Conservation (phyloP, 306 rosid genomes). For the Malus asiatica region DNA sequence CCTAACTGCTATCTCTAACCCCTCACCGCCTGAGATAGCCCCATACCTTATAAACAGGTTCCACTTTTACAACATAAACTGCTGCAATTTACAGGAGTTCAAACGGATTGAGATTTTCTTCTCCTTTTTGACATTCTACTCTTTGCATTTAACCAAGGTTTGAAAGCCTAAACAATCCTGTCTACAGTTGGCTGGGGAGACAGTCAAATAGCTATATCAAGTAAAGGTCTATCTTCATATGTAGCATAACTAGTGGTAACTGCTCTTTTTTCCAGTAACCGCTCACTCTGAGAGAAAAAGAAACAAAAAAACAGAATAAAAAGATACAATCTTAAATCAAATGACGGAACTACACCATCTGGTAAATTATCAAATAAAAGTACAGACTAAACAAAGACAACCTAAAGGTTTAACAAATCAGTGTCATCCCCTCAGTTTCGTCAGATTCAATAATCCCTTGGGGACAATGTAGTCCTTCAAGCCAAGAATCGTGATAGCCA, state of each 20-base stretch:
- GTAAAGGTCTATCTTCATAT: too few relatives aligned
- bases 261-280: background rate
- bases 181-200: background rate
- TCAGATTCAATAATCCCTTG: background rate
- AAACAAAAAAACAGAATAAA: background rate
- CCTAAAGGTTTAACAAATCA: background rate
- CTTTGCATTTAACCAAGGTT: background rate
- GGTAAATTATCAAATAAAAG: background rate
- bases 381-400: background rate
- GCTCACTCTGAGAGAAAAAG: background rate
- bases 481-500: background rate
- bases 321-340: background rate
- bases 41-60: background rate
- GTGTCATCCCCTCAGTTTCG: background rate
- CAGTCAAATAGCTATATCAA: too few relatives aligned
- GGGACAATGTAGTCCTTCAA: background rate
- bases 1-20: background rate
- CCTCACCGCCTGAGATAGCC: background rate
- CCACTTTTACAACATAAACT: background rate
- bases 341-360: too few relatives aligned
- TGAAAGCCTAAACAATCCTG: background rate
- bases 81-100: background rate
- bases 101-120: background rate
- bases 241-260: background rate
- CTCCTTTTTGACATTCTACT: background rate